Percentiles rank a stretch among this genome's conserved stretches.
Evolutionary conservation across 1,284 basidiomycete genomes (phyloP).

Genomic region (Cutaneotrichosporon dermatis): DNA sequence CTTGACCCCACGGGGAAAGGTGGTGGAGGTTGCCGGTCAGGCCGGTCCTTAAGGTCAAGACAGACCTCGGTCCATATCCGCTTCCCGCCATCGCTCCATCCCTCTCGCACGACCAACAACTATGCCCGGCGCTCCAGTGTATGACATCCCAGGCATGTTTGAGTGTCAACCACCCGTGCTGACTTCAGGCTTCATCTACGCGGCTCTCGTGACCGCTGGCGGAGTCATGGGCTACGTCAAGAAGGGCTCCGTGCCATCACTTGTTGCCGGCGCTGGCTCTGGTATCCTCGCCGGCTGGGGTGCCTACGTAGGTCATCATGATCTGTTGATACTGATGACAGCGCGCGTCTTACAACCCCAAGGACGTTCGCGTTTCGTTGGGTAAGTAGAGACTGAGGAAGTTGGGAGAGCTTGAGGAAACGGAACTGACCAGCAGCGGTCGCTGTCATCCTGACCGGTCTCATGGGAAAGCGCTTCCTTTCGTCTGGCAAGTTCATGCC

Average conservation of each 20-base stretch:
- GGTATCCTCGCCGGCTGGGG: slow-evolving; percentile 34
- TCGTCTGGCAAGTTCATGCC: slow-evolving; percentile 43
- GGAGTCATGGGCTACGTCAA: slow-evolving; percentile 37
- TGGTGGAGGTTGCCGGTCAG: no score
- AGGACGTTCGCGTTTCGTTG: slow-evolving; percentile 29
- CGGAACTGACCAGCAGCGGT: slow-evolving; percentile 19
- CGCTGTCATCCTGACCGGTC: slow-evolving; percentile 19
- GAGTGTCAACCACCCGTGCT: neutral
- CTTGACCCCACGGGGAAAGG: neutral
- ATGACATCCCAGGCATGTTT: slow-evolving; percentile 15
- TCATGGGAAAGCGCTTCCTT: slow-evolving; percentile 35
- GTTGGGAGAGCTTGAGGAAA: neutral
- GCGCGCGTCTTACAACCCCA: slow-evolving; percentile 29
- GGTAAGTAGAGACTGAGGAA: slow-evolving; percentile 14
- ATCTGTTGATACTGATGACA: slow-evolving; percentile 3
- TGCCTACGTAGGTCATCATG: slow-evolving; percentile 29
- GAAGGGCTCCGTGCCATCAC: slow-evolving; percentile 37
- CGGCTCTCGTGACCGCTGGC: slow-evolving; percentile 31
- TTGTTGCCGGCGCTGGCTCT: slow-evolving; percentile 29
- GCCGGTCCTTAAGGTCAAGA: no score
- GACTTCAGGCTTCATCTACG: slow-evolving; percentile 34
- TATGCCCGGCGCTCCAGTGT: neutral
- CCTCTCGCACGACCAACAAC: neutral
- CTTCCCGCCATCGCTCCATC: neutral
- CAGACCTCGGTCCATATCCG: no score